These are phyloP conservation scores for Capronia coronata DNA, from an alignment of 2,329 filamentous ascomycete genomes.

Conservation along the genomic window DNA sequence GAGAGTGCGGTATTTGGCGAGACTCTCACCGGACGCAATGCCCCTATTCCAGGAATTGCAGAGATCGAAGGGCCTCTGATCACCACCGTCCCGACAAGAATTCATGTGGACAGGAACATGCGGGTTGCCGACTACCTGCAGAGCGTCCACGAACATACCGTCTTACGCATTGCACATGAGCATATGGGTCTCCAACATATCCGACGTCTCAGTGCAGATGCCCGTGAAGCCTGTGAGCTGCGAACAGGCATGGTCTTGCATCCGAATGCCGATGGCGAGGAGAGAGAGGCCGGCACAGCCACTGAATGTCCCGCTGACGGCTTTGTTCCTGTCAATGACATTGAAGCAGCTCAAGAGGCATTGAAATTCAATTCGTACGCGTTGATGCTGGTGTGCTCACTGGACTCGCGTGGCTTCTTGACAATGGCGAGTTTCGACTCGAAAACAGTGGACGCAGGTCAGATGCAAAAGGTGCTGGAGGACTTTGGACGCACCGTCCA, in stretches of 20 bases:
- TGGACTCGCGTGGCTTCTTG: slow-evolving; percentile 51
- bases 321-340: slow-evolving; percentile 43
- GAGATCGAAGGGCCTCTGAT: slow-evolving; percentile 39
- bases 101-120: slow-evolving; percentile 36
- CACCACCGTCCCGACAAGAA: slow-evolving; percentile 39
- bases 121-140: slow-evolving; percentile 48
- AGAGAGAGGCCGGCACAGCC: slow-evolving; percentile 15
- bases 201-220: slow-evolving; percentile 44
- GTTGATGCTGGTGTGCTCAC: slow-evolving; percentile 59
- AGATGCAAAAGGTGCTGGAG: slow-evolving; percentile 49
- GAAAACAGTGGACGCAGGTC: slow-evolving; percentile 47
- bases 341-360: neutral
- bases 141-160: slow-evolving; percentile 51
- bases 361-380: slow-evolving; percentile 51
- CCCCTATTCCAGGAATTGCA: slow-evolving; percentile 33
- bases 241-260: slow-evolving; percentile 31
- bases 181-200: slow-evolving; percentile 53
- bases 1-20: slow-evolving; percentile 46
- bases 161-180: slow-evolving; percentile 57
- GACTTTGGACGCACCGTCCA: slow-evolving; percentile 49
- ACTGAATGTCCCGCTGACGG: slow-evolving; percentile 25
- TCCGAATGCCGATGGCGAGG: slow-evolving; percentile 1
- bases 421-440: slow-evolving; percentile 62
- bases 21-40: slow-evolving; percentile 35
- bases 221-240: slow-evolving; percentile 42